These are phyloP conservation scores for Selaginella moellendorffii DNA, from an alignment of 75 land plant genomes.

Conservation along the genomic window DNA sequence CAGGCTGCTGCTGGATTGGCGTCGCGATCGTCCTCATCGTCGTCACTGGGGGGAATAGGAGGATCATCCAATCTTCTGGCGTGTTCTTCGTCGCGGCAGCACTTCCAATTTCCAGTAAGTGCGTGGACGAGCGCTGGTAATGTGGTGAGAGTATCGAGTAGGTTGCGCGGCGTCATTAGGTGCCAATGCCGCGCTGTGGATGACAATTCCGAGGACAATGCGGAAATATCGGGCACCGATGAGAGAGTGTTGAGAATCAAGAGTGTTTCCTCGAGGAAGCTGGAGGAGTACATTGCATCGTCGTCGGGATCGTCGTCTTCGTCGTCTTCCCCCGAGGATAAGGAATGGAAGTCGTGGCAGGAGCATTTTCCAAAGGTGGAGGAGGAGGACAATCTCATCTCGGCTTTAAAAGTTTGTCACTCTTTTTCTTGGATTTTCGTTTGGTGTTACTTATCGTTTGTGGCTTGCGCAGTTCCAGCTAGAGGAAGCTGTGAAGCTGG, in stretches of 20 bases:
- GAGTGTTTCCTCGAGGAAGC: background rate
- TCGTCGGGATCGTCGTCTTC: background rate
- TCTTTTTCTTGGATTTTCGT: constrained; percentile 4
- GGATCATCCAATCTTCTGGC: background rate
- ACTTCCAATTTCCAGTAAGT: background rate
- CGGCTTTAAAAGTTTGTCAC: constrained; percentile 48
- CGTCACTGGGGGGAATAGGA: too few relatives aligned
- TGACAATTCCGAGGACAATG: background rate
- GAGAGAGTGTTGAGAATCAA: background rate
- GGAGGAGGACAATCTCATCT: constrained; percentile 43
- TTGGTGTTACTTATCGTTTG: background rate
- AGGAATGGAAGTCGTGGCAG: constrained; percentile 77
- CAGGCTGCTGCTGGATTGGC: background rate
- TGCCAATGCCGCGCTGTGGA: background rate
- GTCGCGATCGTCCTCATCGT: background rate
- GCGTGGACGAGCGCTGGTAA: background rate
- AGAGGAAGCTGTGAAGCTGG: constrained; percentile 62
- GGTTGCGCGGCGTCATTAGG: background rate
- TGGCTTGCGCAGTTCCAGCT: constrained; percentile 46
- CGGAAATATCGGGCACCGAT: background rate
- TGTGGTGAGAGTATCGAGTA: background rate
- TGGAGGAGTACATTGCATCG: background rate
- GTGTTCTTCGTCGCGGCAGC: background rate
- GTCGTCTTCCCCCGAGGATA: constrained; percentile 19
- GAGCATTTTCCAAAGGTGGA: constrained; percentile 65